These are phyloP conservation scores for Leccinum uliginosum DNA, from an alignment of 768 basidiomycete species.

Conservation along the genomic window DNA sequence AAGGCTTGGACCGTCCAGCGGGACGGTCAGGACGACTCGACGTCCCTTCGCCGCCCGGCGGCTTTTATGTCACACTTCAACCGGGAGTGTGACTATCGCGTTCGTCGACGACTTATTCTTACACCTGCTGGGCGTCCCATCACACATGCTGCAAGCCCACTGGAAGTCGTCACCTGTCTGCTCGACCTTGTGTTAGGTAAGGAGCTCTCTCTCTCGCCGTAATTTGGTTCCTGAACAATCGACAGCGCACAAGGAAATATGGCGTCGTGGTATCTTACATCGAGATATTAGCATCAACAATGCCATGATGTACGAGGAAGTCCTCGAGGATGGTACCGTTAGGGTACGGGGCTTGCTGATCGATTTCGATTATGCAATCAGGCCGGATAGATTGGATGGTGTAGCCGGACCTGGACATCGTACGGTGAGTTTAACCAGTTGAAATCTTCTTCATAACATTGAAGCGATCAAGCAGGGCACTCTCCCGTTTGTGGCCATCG, in stretches of 20 bases:
- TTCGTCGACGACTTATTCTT: background rate
- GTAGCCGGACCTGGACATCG: background rate
- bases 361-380: background rate
- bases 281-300: background rate
- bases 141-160: background rate
- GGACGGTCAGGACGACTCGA: background rate
- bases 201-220: background rate
- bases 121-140: background rate
- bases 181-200: background rate
- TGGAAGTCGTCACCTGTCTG: background rate
- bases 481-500: background rate
- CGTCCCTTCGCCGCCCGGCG: background rate
- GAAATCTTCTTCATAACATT: background rate
- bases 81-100: background rate
- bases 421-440: background rate
- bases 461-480: background rate
- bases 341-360: background rate
- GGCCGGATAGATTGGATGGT: background rate
- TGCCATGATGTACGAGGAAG: background rate
- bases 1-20: background rate
- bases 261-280: background rate
- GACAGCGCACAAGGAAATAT: background rate
- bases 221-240: background rate
- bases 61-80: background rate
- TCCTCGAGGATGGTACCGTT: background rate